phyloP scores from a whole-genome alignment of 495 filamentous ascomycete genomes.

The Aspergillus carlsbadensis region DNA sequence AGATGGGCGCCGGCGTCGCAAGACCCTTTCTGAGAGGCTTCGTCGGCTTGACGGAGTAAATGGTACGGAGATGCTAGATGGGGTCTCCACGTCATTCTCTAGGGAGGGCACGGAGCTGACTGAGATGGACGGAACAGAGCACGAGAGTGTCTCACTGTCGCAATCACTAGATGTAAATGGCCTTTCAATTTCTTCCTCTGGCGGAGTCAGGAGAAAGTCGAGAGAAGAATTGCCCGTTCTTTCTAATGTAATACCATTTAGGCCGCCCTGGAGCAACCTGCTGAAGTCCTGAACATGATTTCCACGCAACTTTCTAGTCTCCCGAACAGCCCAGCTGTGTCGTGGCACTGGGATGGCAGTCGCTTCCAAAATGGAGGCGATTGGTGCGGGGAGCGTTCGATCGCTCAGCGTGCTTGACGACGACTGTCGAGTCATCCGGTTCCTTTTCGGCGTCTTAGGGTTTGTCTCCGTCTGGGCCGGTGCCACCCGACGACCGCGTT shows the following conservation, averaged over 20 bases:
- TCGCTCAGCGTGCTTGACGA: constrained; percentile 34
- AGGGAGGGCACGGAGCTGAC: constrained; percentile 63
- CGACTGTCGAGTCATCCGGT: constrained; percentile 27
- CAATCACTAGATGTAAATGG: constrained; percentile 34
- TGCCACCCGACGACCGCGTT: constrained; percentile 29
- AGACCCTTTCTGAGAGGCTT: constrained; percentile 39
- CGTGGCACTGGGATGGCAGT: constrained; percentile 46
- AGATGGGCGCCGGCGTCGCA: constrained; percentile 41
- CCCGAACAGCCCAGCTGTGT: constrained; percentile 30
- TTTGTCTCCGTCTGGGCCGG: constrained; percentile 21
- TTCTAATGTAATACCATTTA: constrained; percentile 35
- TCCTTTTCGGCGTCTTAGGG: constrained; percentile 23
- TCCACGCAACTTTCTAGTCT: constrained; percentile 35
- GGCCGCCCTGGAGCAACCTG: constrained; percentile 40
- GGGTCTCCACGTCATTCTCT: constrained; percentile 52
- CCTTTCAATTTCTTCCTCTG: constrained; percentile 42
- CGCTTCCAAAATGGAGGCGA: constrained; percentile 45
- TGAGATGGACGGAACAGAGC: constrained; percentile 54
- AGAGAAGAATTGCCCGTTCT: constrained; percentile 34
- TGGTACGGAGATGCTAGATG: constrained; percentile 38
- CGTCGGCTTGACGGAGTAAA: constrained; percentile 37
- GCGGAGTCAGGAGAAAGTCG: constrained; percentile 48
- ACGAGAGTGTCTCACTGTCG: constrained; percentile 35
- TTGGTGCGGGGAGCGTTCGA: constrained; percentile 32
- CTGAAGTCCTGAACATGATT: constrained; percentile 49